A percentile compares a stretch with the other conserved stretches of the same genome.
Conservation (phyloP, 805 yeast genomes). For the Candida coleopterorum region DNA sequence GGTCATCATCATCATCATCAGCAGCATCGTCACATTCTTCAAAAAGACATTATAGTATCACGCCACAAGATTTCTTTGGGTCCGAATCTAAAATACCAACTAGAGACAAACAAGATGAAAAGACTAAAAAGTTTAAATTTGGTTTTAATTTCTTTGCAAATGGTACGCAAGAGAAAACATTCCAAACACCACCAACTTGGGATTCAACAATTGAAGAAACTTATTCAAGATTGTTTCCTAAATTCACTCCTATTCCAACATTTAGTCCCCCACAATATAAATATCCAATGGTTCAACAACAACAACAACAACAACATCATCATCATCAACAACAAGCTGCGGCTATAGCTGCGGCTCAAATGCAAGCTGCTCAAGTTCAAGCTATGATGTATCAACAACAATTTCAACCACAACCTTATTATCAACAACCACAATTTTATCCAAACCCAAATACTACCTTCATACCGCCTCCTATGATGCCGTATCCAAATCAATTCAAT, state of each 20-base stretch:
- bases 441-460: neutral
- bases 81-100: conserved; percentile 35
- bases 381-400: conserved; percentile 38
- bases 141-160: conserved; percentile 52
- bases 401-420: conserved; percentile 15
- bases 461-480: conserved; percentile 1
- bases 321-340: conserved; percentile 11
- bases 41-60: conserved; percentile 34
- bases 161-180: conserved; percentile 56
- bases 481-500: conserved; percentile 2
- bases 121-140: conserved; percentile 31
- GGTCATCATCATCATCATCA: conserved; percentile 11
- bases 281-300: conserved; percentile 28
- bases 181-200: conserved; percentile 78
- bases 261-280: conserved; percentile 13
- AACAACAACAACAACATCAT: conserved; percentile 17
- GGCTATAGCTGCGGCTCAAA: conserved; percentile 16
- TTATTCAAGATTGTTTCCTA: conserved; percentile 48
- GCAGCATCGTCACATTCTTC: conserved; percentile 15
- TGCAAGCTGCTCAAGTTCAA: conserved; percentile 28
- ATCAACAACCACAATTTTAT: conserved; percentile 1
- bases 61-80: conserved; percentile 41
- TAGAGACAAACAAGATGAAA: conserved; percentile 28
- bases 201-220: conserved; percentile 52
- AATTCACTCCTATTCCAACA: conserved; percentile 11